phyloP scores from a whole-genome alignment of 1,284 basidiomycete species.

The Neolentinus lepideus region DNA sequence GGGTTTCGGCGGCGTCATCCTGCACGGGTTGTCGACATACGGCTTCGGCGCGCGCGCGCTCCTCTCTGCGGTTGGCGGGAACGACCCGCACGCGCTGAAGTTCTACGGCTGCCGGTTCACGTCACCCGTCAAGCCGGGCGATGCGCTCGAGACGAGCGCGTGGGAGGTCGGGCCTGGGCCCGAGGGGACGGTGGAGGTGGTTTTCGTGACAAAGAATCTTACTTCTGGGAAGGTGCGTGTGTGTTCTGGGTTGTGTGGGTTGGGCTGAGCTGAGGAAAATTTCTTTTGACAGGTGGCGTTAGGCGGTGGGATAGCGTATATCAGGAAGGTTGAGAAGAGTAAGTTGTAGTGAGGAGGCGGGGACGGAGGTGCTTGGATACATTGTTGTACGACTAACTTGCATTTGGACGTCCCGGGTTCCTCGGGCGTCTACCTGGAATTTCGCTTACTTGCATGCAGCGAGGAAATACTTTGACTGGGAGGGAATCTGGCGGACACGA shows the following conservation, averaged over 20 bases:
- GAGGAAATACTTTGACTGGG: too few species aligned
- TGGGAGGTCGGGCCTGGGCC: constrained; percentile 72
- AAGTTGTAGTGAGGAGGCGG: constrained; percentile 1
- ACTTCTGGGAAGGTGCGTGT: constrained; percentile 56
- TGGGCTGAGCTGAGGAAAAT: not conserved
- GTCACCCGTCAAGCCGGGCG: constrained; percentile 74
- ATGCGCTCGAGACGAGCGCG: constrained; percentile 67
- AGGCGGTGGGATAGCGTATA: constrained; percentile 1
- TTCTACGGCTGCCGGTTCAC: constrained; percentile 53
- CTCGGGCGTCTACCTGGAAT: too few species aligned
- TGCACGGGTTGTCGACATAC: constrained; percentile 76
- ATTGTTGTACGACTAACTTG: too few species aligned
- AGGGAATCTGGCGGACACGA: too few species aligned
- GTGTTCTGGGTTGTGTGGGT: not conserved
- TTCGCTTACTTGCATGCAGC: too few species aligned
- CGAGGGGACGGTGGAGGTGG: constrained; percentile 59
- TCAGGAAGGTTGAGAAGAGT: constrained; percentile 2
- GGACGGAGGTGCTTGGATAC: too few species aligned
- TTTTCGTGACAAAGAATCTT: constrained; percentile 66
- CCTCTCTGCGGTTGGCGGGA: constrained; percentile 51
- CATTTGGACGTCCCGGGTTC: too few species aligned
- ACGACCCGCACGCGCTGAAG: constrained; percentile 52
- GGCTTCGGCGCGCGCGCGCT: constrained; percentile 74
- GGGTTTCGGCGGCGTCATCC: constrained; percentile 75
- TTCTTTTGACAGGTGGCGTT: not conserved